A percentile compares a stretch with the other conserved stretches of the same genome.
phyloP scores from a whole-genome alignment of 176 grass and related monocot genomes.

The Urochloa ruziziensis region DNA sequence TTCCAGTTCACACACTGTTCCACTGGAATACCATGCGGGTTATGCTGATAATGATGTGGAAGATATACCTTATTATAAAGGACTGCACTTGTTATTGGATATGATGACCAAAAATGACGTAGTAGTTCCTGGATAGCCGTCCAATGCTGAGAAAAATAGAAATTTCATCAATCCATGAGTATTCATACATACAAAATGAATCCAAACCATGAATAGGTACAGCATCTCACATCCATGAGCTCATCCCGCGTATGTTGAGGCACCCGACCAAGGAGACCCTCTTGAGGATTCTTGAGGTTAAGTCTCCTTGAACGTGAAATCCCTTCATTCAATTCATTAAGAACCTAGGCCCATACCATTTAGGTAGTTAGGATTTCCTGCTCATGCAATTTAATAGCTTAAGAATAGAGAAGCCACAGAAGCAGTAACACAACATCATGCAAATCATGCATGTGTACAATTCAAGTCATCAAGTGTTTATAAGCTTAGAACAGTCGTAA shows the following conservation, averaged over 20 bases:
- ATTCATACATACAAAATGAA: slow-evolving; percentile 33
- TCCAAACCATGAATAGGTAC: background rate
- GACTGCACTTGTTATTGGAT: slow-evolving; percentile 69
- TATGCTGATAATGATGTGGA: background rate
- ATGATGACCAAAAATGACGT: slow-evolving; percentile 93
- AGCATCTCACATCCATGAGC: slow-evolving; percentile 86
- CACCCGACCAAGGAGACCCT: slow-evolving; percentile 72
- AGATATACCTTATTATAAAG: slow-evolving; percentile 87
- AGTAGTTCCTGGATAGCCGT: slow-evolving; percentile 86
- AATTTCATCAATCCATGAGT: slow-evolving; percentile 8
- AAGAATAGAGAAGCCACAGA: slow-evolving; percentile 42
- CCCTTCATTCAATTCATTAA: slow-evolving; percentile 83
- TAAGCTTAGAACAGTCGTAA: background rate
- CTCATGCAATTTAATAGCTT: slow-evolving; percentile 78
- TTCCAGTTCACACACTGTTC: background rate
- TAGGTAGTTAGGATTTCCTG: slow-evolving; percentile 93
- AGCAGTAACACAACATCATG: slow-evolving; percentile 23
- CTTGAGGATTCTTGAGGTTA: slow-evolving; percentile 95
- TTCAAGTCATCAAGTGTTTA: background rate
- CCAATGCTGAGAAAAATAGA: slow-evolving; percentile 77
- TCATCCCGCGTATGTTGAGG: slow-evolving; percentile 75
- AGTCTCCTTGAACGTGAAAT: slow-evolving; percentile 89
- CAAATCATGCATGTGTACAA: background rate
- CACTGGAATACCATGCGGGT: background rate
- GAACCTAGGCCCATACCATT: slow-evolving; percentile 98